phyloP scores from a whole-genome alignment of 2,329 filamentous ascomycete genomes.

The Ophiostoma angusticollis region DNA sequence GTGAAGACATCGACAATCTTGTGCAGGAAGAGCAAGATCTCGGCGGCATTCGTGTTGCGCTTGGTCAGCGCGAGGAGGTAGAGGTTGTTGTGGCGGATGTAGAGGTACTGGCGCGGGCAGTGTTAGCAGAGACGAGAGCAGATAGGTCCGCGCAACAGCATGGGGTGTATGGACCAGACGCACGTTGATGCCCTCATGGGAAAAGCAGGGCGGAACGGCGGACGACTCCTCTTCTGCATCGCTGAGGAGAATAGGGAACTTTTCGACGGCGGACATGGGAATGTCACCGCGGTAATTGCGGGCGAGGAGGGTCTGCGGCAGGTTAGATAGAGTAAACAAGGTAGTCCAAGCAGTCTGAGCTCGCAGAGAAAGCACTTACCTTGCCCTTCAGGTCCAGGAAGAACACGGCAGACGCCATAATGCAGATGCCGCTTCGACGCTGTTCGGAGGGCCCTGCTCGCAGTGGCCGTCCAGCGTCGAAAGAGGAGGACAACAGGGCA shows the following conservation, averaged over 20 bases:
- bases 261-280: constrained; percentile 97
- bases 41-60: constrained; percentile 96
- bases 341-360: no score
- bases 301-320: constrained; percentile 74
- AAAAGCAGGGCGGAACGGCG: constrained; percentile 94
- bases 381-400: constrained; percentile 99
- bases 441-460: no score
- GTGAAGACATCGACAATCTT: constrained; percentile 98
- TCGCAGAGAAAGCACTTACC: no score
- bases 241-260: constrained; percentile 88
- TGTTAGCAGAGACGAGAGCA: no score
- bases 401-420: constrained; percentile 94
- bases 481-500: no score
- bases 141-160: no score
- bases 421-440: constrained; percentile 17
- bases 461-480: no score
- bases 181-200: constrained; percentile 95
- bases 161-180: no score
- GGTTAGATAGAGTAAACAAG: no score
- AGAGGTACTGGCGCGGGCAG: constrained; percentile 69
- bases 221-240: constrained; percentile 99
- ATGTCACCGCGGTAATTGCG: constrained; percentile 98
- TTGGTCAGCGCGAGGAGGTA: constrained; percentile 97
- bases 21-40: constrained; percentile 95
- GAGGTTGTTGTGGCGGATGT: constrained; percentile 98